These are phyloP conservation scores for Pelargonium myrrhifolium DNA, from an alignment of 441 rosid genomes.

Conservation along the genomic window DNA sequence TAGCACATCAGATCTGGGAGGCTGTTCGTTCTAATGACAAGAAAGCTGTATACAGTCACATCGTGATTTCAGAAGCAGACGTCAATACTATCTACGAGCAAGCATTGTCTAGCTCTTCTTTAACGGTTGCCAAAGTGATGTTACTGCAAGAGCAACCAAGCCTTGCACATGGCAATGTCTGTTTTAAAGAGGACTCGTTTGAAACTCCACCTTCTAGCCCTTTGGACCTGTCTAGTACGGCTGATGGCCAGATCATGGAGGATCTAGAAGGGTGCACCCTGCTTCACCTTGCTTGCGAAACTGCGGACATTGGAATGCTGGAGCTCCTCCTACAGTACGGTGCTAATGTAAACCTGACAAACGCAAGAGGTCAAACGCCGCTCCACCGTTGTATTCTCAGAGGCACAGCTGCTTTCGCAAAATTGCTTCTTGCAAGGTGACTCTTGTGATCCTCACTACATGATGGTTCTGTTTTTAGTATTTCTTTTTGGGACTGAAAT, in stretches of 20 bases:
- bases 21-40: slow-evolving; percentile 69
- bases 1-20: slow-evolving; percentile 61
- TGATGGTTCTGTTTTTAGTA: not conserved
- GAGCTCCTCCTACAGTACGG: slow-evolving; percentile 89
- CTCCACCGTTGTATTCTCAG: slow-evolving; percentile 64
- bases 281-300: slow-evolving; percentile 89
- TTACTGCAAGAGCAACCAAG: slow-evolving; percentile 32
- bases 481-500: not conserved
- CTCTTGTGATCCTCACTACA: slow-evolving; percentile 11
- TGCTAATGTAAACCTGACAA: slow-evolving; percentile 60
- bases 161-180: slow-evolving; percentile 28
- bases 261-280: slow-evolving; percentile 63
- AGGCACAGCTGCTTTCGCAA: slow-evolving; percentile 61
- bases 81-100: slow-evolving; percentile 58
- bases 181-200: slow-evolving; percentile 34
- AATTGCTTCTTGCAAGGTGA: slow-evolving; percentile 74
- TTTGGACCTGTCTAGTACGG: slow-evolving; percentile 26
- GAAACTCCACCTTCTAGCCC: slow-evolving; percentile 37
- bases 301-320: slow-evolving; percentile 78
- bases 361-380: slow-evolving; percentile 65
- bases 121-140: slow-evolving; percentile 43
- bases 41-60: slow-evolving; percentile 73
- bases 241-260: slow-evolving; percentile 35
- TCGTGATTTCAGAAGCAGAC: slow-evolving; percentile 64
- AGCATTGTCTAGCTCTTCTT: slow-evolving; percentile 44